Base-by-base conservation (phyloP, 129 eudicot species). In the Solidago caesia region DNA sequence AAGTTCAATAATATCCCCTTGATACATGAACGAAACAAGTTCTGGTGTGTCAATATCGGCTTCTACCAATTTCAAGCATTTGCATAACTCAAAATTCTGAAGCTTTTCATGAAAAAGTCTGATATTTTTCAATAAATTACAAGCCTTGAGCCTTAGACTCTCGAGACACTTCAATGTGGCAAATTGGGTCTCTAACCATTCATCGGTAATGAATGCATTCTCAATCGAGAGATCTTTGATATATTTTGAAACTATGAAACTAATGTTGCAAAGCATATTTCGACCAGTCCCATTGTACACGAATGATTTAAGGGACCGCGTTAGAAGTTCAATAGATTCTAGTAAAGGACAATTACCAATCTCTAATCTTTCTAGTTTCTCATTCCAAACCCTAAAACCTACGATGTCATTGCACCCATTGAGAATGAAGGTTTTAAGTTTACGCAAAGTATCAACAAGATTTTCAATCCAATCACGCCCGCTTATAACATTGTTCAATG, bases 351-450 rank as follows among this genome's bases (percentile, higher is more conserved):
- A 82, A 48, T 43, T 11, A 2, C 42, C 4, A 65, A 77, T 14
- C 69, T 71, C 71, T 25, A 82, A 15, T 48, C 64, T 71, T 76
- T 76, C 61, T 15, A 82, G 71, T 3, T 71, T 77, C 6, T 77
- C 66, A 49, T 72, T 82, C 16, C 56, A 13, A 57, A 76, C 29
- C 58, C 33, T 71, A 44, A 72, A 64, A 1, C 5, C 8, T 46
- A 25, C 15, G 3, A 82, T 64, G 45, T 66, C 57, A 16, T 25
- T 46, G 26, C 82, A 82, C 25, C 65, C 49, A 21, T 39, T 8
- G 48, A 82, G 62, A 33, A 56, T 60, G 46, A 82, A 76, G 45
- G 64, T 82, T 74, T 66, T 56, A 55, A 82, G 85, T n/a, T 72
- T 66, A 13, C 27, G 2, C 44, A 77, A 82, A 13, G 33, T 41